Evolutionary conservation across 495 filamentous ascomycete genomes (phyloP), one percentile per base, ranked within the genome.

Genomic region (Daldinia caldariorum): DNA sequence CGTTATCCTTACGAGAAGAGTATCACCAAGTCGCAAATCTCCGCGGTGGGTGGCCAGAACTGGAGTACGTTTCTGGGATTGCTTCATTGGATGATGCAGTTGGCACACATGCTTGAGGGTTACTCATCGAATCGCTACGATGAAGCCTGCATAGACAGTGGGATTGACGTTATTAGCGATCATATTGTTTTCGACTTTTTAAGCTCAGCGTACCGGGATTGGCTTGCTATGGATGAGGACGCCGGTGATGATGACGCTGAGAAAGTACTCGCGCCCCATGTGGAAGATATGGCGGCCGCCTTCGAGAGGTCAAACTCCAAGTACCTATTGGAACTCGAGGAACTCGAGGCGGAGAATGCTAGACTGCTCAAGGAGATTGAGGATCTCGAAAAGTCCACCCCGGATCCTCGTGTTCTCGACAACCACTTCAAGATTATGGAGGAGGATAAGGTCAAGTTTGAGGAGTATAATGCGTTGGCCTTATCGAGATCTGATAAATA

Each of bases 1-100:
- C 89, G 95, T 43, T 99, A 99, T 79, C 95, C 95, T 0, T 98
- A 91, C 73, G 93, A 95, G 71, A 92, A 92, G 76, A 91, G 87
- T 73, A 97, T 98, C 74, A 96, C 93, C 53, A 98, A 97, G 75
- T 94, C 91, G 31, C 93, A 97, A 74, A 93, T 98, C 55, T 86
- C 92, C 0, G 94, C 96, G 0, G 96, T 98, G 4, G 95, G 95
- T 58, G 94, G 93, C 9, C 92, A 94, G 75, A 97, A 97, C 73
- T 99, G 95, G 95, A 89, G 90, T 31, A 92, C 91, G 0, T 97
- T 98, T 75, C 82, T 99, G 26, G 96, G 93, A 0, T 84, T 98
- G 80, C 84, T 99, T 53, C 94, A 99, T 79, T 99, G 95, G 95
- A 90, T 99, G 88, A 96, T 99, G 94, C 94, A 97, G 78, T 81